Base-by-base conservation (phyloP, 768 basidiomycete species). In the Boletus reticuloceps region DNA sequence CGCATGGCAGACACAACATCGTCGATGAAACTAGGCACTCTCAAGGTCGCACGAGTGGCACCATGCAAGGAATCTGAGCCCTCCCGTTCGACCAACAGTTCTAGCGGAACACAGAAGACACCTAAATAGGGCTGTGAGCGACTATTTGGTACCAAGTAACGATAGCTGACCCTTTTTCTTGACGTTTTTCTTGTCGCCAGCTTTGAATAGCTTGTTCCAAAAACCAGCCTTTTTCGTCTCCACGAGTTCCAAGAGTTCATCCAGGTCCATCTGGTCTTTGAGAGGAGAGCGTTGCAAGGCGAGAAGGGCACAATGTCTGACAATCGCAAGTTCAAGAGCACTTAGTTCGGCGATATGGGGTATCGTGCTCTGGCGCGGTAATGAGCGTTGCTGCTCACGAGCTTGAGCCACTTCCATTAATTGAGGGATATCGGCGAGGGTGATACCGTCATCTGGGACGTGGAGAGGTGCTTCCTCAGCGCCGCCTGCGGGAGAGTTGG, bases 1-100 rank as follows among this genome's bases (percentile, higher is more conserved):
- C 90, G 82, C 97, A 99, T 98, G 12, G 97, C 94, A 48, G 94
- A 96, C 44, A 99, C 85, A 55, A 97, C 92, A 66, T 99, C 97
- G 69, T 99, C 97, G 54, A 99, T 91, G 69, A 99, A 98, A 71
- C 93, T 98, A 14, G 97, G 97, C 20, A 99, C 88, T 61, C 92
- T 80, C 59, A 99, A 66, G 8, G 92, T 83, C 36, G 83, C 85
- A 36, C 90, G 82, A 7, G 94, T 91, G 22, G 92, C 91, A 19
- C 96, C 97, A 50, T 91, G 84, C 59, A 94, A 74, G 19, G 96
- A 97, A 74, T 99, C 97, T n/a, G 91, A 86, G 7, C 97, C 96
- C 69, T 96, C 94, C 59, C 88, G 81, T 61, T 98, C 95, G 27
- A 96, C 96, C 42, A 99, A 77, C 29, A 94, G 76, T 62, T 99